Evolutionary conservation across 1,284 basidiomycete genomes (phyloP), one percentile per base, ranked within the genome.

Genomic region (Ustilago esculenta): DNA sequence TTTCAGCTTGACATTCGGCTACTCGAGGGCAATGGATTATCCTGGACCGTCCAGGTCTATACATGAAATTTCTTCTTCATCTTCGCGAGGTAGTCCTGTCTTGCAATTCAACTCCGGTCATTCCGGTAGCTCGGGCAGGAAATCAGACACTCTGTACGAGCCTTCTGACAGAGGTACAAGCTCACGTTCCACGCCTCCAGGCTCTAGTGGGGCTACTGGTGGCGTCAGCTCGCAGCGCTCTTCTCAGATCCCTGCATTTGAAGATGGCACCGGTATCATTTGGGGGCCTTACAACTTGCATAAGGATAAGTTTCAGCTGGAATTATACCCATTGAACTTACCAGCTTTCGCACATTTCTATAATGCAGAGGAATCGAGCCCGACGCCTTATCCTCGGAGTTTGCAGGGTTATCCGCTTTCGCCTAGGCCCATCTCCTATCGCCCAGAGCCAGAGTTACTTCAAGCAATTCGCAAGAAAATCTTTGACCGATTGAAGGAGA

Each of bases 201-300:
- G n/a, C n/a, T n/a, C n/a, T n/a, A n/a, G n/a, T n/a, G n/a, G n/a
- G n/a, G n/a, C n/a, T n/a, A n/a, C n/a, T n/a, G n/a, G n/a, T n/a
- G n/a, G n/a, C n/a, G n/a, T 18, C 27, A 20, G 3, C 7, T n/a
- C 18, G 41, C 41, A 43, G 21, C 17, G 17, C 27, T 7, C 7
- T 20, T 32, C 42, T 30, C 4, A 20, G 33, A 24, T 37, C 30
- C n/a, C 18, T 6, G 25, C 25, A 6, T 29, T 36, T 30, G 10
- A 17, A 37, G 34, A 45, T 27, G 44, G 18, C n/a, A n/a, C n/a
- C n/a, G n/a, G n/a, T n/a, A 3, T 17, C 33, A 17, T 25, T 25
- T 48, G 45, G 45, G 34, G 45, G 3, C 45, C 45, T 3, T 37
- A 29, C 15, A 17, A 29, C 5, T 24, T 48, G 5, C 24, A 48